Evolutionary conservation across 1,284 basidiomycete genomes (phyloP).

Genomic region (Moesziomyces sp.): DNA sequence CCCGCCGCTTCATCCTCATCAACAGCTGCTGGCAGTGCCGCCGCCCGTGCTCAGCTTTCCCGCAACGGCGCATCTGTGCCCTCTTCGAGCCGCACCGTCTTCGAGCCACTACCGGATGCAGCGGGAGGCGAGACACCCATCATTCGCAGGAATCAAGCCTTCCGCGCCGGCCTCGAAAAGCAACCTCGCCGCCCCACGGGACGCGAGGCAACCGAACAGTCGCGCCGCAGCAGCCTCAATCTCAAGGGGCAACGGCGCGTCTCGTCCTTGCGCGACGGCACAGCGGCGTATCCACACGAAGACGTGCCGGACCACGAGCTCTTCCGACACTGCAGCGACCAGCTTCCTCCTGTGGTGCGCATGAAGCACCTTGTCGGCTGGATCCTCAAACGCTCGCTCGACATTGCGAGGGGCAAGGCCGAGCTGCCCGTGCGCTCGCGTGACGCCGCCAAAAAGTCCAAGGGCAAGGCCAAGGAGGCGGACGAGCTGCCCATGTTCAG

Average conservation of each 20-base stretch:
- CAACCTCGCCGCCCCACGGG: conserved; percentile 40
- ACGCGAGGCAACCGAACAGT: conserved; percentile 23
- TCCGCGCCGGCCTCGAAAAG: conserved; percentile 43
- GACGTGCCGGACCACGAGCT: conserved; percentile 60
- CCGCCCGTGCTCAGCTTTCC: conserved; percentile 4
- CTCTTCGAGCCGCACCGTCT: conserved; percentile 31
- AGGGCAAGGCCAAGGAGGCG: conserved; percentile 27
- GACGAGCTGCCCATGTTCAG: conserved; percentile 31
- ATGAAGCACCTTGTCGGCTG: conserved; percentile 59
- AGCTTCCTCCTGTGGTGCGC: conserved; percentile 56
- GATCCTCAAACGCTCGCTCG: conserved; percentile 55
- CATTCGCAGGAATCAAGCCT: conserved; percentile 46
- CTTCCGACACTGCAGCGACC: conserved; percentile 57
- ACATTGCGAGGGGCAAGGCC: conserved; percentile 44
- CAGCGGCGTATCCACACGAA: conserved; percentile 58
- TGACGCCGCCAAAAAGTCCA: conserved; percentile 33
- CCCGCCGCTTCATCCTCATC: conserved; percentile 14
- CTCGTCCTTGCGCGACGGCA: conserved; percentile 54
- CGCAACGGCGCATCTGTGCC: conserved; percentile 22
- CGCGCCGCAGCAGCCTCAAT: conserved; percentile 54
- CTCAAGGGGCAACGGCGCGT: conserved; percentile 56
- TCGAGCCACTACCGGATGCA: conserved; percentile 47
- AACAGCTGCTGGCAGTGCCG: conserved; percentile 7
- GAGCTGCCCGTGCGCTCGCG: conserved; percentile 24
- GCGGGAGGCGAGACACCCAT: conserved; percentile 51